These are phyloP conservation scores for Danielia oregonensis DNA, from an alignment of 805 yeast species.

Conservation along the genomic window DNA sequence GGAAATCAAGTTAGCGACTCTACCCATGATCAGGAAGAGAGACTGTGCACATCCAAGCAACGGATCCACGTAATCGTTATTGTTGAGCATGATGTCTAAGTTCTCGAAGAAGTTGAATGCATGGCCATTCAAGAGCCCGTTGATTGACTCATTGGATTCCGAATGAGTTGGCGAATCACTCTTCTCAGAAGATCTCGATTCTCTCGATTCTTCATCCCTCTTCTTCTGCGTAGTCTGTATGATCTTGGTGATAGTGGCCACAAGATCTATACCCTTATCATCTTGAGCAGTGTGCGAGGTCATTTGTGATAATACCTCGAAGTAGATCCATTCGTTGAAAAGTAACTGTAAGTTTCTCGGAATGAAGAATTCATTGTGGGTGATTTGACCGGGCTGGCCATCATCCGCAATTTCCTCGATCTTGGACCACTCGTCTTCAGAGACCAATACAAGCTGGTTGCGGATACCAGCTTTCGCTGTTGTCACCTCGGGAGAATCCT, in stretches of 20 bases:
- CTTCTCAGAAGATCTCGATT: slow-evolving; percentile 1
- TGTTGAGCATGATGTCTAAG: slow-evolving; percentile 33
- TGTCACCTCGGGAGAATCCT: slow-evolving; percentile 1
- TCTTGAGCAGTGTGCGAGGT: slow-evolving; percentile 49
- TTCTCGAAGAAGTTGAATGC: slow-evolving; percentile 34
- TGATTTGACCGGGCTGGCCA: slow-evolving; percentile 1
- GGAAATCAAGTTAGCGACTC: slow-evolving; percentile 54
- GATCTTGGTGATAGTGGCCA: slow-evolving; percentile 37
- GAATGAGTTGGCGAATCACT: slow-evolving; percentile 15
- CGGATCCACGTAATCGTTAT: slow-evolving; percentile 52
- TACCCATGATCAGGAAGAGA: slow-evolving; percentile 60
- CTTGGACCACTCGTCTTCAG: slow-evolving; percentile 29
- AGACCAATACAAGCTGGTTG: slow-evolving; percentile 28
- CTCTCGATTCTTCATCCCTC: slow-evolving; percentile 5
- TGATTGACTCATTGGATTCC: slow-evolving; percentile 20
- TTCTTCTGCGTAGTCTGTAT: slow-evolving; percentile 21
- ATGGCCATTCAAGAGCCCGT: slow-evolving; percentile 2
- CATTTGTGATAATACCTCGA: slow-evolving; percentile 65
- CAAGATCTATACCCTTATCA: slow-evolving; percentile 39
- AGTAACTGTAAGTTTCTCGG: slow-evolving; percentile 48
- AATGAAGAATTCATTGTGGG: slow-evolving; percentile 13
- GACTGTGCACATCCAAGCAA: slow-evolving; percentile 65
- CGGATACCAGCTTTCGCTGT: slow-evolving; percentile 4
- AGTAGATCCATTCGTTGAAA: slow-evolving; percentile 64
- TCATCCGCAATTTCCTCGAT: slow-evolving; percentile 12